These are phyloP conservation scores for Cladosporium sp. DNA, from an alignment of 2,329 filamentous ascomycete genomes.

Conservation along the genomic window DNA sequence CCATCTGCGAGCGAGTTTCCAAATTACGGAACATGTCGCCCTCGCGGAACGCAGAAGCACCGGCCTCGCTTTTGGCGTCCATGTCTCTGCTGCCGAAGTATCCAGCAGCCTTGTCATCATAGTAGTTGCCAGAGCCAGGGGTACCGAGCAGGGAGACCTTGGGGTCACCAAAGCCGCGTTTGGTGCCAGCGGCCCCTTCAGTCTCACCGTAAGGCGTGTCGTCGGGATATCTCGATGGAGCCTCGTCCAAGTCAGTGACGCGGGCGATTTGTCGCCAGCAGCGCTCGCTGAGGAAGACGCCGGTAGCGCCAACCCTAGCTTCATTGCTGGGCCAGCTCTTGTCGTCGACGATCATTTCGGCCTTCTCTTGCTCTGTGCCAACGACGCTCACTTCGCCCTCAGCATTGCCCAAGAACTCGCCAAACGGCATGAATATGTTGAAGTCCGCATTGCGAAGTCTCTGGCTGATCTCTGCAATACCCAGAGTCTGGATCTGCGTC, in stretches of 20 bases:
- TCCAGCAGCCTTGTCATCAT: constrained; percentile 68
- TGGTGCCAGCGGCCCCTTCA: constrained; percentile 48
- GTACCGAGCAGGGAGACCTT: constrained; percentile 50
- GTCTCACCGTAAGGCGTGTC: constrained; percentile 57
- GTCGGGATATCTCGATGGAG: constrained; percentile 47
- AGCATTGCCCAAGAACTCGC: constrained; percentile 84
- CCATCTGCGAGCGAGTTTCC: constrained; percentile 88
- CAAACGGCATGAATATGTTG: constrained; percentile 90
- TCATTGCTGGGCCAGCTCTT: constrained; percentile 91
- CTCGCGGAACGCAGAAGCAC: constrained; percentile 79
- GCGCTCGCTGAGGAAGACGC: constrained; percentile 89
- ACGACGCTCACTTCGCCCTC: constrained; percentile 81
- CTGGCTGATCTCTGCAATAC: constrained; percentile 95
- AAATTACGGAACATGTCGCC: constrained; percentile 98
- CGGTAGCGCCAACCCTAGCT: constrained; percentile 81
- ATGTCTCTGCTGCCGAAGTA: constrained; percentile 78
- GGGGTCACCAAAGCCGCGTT: constrained; percentile 51
- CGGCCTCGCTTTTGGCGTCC: constrained; percentile 85
- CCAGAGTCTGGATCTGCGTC: constrained; percentile 88
- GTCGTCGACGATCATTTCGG: constrained; percentile 83
- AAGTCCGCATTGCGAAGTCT: constrained; percentile 89
- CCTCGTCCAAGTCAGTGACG: constrained; percentile 56
- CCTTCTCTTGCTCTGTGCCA: constrained; percentile 86
- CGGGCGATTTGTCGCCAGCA: constrained; percentile 91
- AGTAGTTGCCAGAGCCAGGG: constrained; percentile 54